Evolutionary conservation across 192 early-diverging fungal genomes (phyloP), one percentile per base, ranked within the genome.

Genomic region (Backusella macrospora): DNA sequence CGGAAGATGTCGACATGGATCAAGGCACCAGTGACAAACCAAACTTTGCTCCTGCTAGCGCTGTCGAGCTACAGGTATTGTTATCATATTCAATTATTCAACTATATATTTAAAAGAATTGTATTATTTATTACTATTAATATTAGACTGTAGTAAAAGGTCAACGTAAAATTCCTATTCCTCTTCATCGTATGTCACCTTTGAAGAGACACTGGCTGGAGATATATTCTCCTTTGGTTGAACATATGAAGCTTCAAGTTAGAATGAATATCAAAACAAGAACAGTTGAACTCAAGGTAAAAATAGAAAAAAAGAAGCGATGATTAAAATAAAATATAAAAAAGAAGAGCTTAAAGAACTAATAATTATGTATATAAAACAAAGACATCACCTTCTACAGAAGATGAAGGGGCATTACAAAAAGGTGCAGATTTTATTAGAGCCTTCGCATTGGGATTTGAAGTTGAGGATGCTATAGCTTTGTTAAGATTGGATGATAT

Each of bases 361-460:
- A 21, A 37, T 34, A 21, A 37, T 43, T 15, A 66, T 48, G 39
- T 37, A 23, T 46, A 52, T 29, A 65, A 14, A 46, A 46, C 14
- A 46, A 80, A 91, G 81, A 92, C 90, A 6, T 96, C 92, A 71
- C 85, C 88, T 68, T 88, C 95, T 62, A 99, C 98, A 5, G 87
- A 87, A 23, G 96, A 98, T 46, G 81, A 88, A 5, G 95, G 96
- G 5, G 91, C 98, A 65, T 77, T 99, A 62, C 98, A 99, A 80
- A 98, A 98, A 84, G 96, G 92, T 48, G 95, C 95, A 16, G 98
- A 99, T 78, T 99, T 99, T 86, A 88, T 99, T 48, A 90, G 88
- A 64, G 98, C 98, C 4, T 99, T 93, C 80, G 88, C 89, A 72
- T 80, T 98, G 18, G 98, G 98, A 18, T 99, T 99, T 81, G 92